Base-by-base conservation (phyloP, 768 basidiomycete genomes). In the Steccherinum ochraceum region DNA sequence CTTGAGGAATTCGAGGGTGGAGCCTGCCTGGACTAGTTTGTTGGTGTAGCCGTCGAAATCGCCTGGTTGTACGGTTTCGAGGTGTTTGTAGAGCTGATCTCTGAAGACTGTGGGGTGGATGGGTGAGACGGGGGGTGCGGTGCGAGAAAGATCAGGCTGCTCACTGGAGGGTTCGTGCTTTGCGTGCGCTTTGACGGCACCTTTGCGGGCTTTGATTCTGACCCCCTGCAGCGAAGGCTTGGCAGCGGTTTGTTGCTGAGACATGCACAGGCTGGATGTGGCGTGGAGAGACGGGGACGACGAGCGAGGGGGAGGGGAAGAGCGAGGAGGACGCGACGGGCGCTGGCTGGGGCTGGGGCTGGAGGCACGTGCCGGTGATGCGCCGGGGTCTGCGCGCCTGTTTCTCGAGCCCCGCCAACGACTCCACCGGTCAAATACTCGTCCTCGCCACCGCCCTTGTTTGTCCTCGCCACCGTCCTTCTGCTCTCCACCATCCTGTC, bases 171-270 rank as follows among this genome's bases (percentile, higher is more conserved):
- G 91, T 74, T 93, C 90, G 90, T 93, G 91, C 72, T 90, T 93
- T 62, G 90, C 90, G 20, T 88, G 84, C 35, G 91, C 91, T 71
- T 93, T 93, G 60, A 90, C 90, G 64, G 86, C 88, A 61, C 90
- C 85, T 74, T 93, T 93, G 73, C 91, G 84, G 66, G 88, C 88
- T 81, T 86, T 93, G 64, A 93, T 91, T 79, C 86, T 79, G 70
- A 93, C 90, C 72, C 89, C 89, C 80, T 86, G 84, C 69, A 91
- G 78, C 77, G 87, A 87, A 86, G 89, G 89, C 80, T 89, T 90
- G 72, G 81, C 67, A 72, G 81, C 76, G 66, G 81, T 68, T 72
- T 84, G 69, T 89, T 86, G 88, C 81, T 85, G 84, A 90, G 89
- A 91, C 89, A 91, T 91, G 73, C 88, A 90, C 85, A 76, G 72